A percentile compares a stretch with the other conserved stretches of the same genome.
Evolutionary conservation across 1,139 yeast genomes (phyloP).

Genomic region (Schizosaccharomyces versatilis): DNA sequence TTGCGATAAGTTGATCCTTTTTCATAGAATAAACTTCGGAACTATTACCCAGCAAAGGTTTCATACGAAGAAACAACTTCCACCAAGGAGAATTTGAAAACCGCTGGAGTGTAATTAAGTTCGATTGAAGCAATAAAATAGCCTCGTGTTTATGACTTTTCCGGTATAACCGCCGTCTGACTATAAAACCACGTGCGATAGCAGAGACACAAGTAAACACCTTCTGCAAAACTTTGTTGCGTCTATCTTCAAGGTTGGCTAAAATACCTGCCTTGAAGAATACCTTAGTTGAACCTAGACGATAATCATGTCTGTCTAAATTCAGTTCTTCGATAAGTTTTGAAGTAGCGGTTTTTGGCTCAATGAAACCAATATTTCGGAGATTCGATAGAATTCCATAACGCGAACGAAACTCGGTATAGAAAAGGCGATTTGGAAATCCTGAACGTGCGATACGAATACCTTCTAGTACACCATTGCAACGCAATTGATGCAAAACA

Average conservation of each 20-base stretch:
- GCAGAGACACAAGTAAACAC: constrained; percentile 24
- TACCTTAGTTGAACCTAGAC: constrained; percentile 68
- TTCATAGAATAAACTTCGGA: constrained; percentile 39
- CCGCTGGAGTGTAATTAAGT: constrained; percentile 33
- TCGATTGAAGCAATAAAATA: constrained; percentile 42
- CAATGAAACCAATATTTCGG: constrained; percentile 19
- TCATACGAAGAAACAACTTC: constrained; percentile 42
- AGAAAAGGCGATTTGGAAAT: constrained; percentile 75
- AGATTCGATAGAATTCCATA: constrained; percentile 41
- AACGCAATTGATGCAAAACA: constrained; percentile 72
- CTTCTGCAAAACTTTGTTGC: not conserved
- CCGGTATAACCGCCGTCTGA: not conserved
- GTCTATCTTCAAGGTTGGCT: constrained; percentile 51
- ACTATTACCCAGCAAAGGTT: constrained; percentile 56
- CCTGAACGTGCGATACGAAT: constrained; percentile 96
- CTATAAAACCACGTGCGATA: not conserved
- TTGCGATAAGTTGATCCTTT: constrained; percentile 26
- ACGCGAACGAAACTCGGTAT: constrained; percentile 54
- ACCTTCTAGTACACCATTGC: constrained; percentile 96
- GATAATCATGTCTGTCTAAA: constrained; percentile 43
- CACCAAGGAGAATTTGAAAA: constrained; percentile 62
- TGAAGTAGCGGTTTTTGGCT: constrained; percentile 44
- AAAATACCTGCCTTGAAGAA: constrained; percentile 92
- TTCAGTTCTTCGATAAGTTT: constrained; percentile 38
- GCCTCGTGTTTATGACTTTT: constrained; percentile 36